Evolutionary conservation across 2,329 filamentous ascomycete species (phyloP), one percentile per base, ranked within the genome.

Genomic region (Dendryphion nanum): DNA sequence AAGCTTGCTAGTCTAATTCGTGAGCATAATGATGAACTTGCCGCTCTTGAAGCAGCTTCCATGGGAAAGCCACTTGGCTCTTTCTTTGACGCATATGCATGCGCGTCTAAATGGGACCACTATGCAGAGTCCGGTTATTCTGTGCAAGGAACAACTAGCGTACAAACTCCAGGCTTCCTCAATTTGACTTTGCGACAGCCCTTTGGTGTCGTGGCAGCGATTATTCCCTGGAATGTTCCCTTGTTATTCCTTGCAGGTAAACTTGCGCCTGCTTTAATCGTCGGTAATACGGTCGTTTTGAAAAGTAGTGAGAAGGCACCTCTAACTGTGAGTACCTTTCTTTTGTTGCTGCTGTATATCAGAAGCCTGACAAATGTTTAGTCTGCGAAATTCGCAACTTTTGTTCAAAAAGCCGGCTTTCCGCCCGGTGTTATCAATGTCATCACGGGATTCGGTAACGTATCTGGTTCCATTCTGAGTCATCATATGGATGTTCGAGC

Each of bases 21-120:
- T 34, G 83, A 89, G 68, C 83, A 88, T 70, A 89, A 85, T 81
- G 86, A 90, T 63, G 78, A 87, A 15, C 69, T 93, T 47, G 86
- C 85, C 7, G 85, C 86, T 7, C 86, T 84, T 66, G 91, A 91
- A 67, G 89, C 86, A 13, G 75, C 89, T 32, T 86, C 90, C 67
- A 87, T 91, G 73, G 87, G 87, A 61, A 90, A 90, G 76, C 90
- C 86, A 0, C 81, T 90, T 59, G 82, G 82, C 33, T 83, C 88
- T 61, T 86, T 86, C 37, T 83, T 77, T 66, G 87, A 87, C 33
- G 87, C 89, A 57, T 85, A 89, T 18, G 76, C 89, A 28, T 77
- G 85, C 50, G 87, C 87, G 26, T 72, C 89, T 38, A 86, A 89
- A 70, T 87, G 89, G 30, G 86, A 88, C 83, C 38, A 84, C 83